Base-by-base conservation (phyloP, 306 rosid genomes). In the Notholithocarpus densiflorus region DNA sequence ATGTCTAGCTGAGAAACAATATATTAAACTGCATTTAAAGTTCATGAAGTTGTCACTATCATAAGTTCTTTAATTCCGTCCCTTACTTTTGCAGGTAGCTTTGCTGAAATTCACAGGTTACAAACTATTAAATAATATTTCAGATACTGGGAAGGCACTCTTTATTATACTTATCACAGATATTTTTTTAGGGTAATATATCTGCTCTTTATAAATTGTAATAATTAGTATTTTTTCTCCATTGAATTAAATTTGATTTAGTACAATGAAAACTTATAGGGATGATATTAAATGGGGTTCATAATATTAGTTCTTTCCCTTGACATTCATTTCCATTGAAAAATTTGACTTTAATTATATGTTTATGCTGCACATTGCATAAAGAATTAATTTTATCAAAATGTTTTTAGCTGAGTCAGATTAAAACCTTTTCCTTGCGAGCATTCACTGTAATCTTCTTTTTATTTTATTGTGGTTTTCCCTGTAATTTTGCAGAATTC, bases 81-180 rank as follows among this genome's bases (percentile, higher is more conserved):
- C 56, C 78, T 83, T 74, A 17, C 76, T 82, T 86, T 83, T 89
- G 87, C 98, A 95, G 98, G 98, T 95, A 82, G 97, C 97, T 56
- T 86, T 95, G 97, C 91, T 95, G 89, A 95, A 95, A 87, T 92
- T 92, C 88, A 92, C 98, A 26, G 97, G 98, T 60, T 94, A 94
- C 82, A 94, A 92, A 85, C 91, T 95, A 73, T 80, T 95, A 87
- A 91, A 88, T 85, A 91, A 92, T 75, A 83, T 95, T 77, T 92
- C 98, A 73, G 97, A 95, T 86, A 89, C 97, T 56, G 98, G 97
- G 88, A 95, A 95, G 94, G 97, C 98, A 62, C 89, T 95, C 86
- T 85, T 95, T 60, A 90, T 95, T 83, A 92, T 95, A 87, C 88
- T 90, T 74, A 60, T 91, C 86, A 87, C 98, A 75, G 98, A 95